Percentiles rank a stretch among this genome's conserved stretches.
Conservation (phyloP, 768 basidiomycete species). For the Hygrocybe punicea region DNA sequence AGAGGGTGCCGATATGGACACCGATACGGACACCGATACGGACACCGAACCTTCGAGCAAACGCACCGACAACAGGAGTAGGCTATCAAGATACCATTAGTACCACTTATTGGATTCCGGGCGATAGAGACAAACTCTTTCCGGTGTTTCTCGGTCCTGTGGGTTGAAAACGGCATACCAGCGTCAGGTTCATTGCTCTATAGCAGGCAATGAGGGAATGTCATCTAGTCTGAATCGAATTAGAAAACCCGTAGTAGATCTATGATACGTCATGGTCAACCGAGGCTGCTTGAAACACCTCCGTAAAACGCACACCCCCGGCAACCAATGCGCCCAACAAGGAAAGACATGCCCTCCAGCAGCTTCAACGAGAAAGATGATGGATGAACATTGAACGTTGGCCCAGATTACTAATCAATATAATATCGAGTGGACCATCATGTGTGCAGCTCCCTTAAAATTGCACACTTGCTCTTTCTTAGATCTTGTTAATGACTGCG, state of each 20-base stretch:
- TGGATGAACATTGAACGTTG: no score
- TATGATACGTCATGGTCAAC: conserved; percentile 16
- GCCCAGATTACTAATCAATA: no score
- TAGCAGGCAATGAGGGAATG: conserved; percentile 16
- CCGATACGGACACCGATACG: no score
- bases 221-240: conserved; percentile 56
- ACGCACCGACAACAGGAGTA: conserved; percentile 49
- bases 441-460: no score
- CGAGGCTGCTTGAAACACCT: neutral
- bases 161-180: neutral
- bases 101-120: neutral
- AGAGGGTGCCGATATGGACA: conserved; percentile 48
- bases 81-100: conserved; percentile 28
- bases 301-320: conserved; percentile 52
- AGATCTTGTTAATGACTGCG: conserved; percentile 62
- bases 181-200: neutral
- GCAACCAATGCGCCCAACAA: conserved; percentile 64
- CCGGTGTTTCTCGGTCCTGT: conserved; percentile 55
- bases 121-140: conserved; percentile 46
- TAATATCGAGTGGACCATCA: no score
- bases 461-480: conserved; percentile 41
- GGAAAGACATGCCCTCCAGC: conserved; percentile 58
- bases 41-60: conserved; percentile 39
- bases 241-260: conserved; percentile 73
- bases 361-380: no score